Base-by-base conservation (phyloP, 1,284 basidiomycete species). In the Naganishia sp. region DNA sequence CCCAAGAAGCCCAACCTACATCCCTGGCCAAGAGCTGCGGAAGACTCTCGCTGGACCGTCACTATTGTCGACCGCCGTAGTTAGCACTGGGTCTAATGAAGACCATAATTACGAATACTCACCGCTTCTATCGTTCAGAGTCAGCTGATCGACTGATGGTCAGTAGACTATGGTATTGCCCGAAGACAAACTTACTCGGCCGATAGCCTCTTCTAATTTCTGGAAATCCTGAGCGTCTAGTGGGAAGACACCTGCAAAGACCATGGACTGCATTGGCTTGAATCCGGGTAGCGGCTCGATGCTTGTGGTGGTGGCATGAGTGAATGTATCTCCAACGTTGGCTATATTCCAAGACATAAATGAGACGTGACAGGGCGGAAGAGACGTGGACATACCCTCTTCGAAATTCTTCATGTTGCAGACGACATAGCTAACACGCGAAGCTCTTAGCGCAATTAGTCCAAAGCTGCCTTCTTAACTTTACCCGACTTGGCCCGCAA, bases 351-450 rank as follows among this genome's bases (percentile, higher is more conserved):
- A 42, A 53, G 73, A 65, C 71, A 69, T 7, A 76, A 71, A 72
- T 58, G 66, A 42, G 5, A 41, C 39, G 31, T 50, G 51, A 31
- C 42, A 21, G 47, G 42, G 13, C 32, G 6, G 13, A 10, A 9
- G 9, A n/a, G 17, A 54, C 2, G 6, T 51, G 2, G 31, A 61
- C 76, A 56, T 63, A 92, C 94, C 94, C 83, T 99, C 95, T n/a
- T 88, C 87, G 17, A 92, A 92, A 73, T 98, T 90, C 78, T 98
- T 99, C 95, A 99, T 99, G 74, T 93, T 97, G 79, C 94, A 97
- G 1, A 92, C 80, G n/a, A 79, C 68, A 60, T 76, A 76, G 32
- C 72, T 73, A 42, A 3, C 25, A 17, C 10, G 6, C 7, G 17
- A 23, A 28, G 28, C 18, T 28, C 10, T 42, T 45, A 42, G 41